Evolutionary conservation across 345 rosid species (phyloP).

Genomic region (Dipteronia sinensis): DNA sequence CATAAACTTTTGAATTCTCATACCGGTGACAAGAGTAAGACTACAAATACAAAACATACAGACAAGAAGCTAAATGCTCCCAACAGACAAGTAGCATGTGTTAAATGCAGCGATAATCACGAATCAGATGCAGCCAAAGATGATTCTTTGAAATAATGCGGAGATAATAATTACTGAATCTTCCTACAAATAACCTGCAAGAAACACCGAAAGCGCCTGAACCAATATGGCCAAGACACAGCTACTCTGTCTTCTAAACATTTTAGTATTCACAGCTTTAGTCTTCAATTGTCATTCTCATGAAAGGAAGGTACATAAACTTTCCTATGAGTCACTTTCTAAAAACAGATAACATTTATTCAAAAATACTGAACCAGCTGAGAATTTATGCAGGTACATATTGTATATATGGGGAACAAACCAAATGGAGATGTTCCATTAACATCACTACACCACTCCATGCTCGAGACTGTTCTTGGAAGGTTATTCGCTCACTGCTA

Average conservation of each 20-base stretch:
- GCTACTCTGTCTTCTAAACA: neutral
- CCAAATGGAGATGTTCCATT: neutral
- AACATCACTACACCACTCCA: conserved; percentile 13
- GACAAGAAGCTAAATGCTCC: neutral
- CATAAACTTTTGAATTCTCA: neutral
- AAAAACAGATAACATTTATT: neutral
- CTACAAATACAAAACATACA: neutral
- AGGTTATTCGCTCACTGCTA: conserved; percentile 8
- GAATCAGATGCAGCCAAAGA: neutral
- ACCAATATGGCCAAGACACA: neutral
- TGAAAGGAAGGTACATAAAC: neutral
- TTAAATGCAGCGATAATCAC: neutral
- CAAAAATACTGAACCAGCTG: neutral
- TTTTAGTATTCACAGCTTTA: neutral
- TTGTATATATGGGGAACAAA: conserved; percentile 24
- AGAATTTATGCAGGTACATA: conserved; percentile 11
- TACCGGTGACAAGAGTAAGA: neutral
- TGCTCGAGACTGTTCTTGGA: conserved; percentile 13
- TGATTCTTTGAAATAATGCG: neutral
- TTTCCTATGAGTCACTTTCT: neutral
- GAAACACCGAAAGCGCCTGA: neutral
- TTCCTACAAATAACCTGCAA: neutral
- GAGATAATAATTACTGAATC: neutral
- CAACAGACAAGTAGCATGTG: neutral
- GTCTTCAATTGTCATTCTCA: neutral